Evolutionary conservation across 164 flowering plant genomes (phyloP).

Genomic region (Euptelea pleiosperma): DNA sequence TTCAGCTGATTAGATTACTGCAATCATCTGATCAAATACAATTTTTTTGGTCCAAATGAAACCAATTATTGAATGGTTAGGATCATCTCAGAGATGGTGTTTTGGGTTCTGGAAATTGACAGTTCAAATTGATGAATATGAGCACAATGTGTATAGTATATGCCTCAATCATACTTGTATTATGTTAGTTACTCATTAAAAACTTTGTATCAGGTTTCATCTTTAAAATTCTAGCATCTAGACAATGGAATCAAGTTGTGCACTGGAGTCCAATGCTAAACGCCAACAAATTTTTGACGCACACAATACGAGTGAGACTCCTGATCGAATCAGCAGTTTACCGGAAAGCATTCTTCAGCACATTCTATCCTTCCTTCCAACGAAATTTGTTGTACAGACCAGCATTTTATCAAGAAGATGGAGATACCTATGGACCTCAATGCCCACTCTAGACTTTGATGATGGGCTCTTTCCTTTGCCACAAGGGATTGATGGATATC

Average conservation of each 20-base stretch:
- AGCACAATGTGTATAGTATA: neutral
- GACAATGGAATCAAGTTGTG: neutral
- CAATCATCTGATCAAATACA: neutral
- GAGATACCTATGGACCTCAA: conserved; percentile 25
- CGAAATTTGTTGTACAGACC: conserved; percentile 20
- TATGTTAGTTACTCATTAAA: neutral
- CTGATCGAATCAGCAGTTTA: conserved; percentile 20
- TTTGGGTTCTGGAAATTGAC: neutral
- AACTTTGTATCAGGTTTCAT: neutral
- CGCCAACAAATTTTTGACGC: neutral
- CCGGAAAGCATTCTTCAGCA: conserved; percentile 24
- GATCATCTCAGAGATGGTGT: neutral
- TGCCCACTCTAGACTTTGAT: conserved; percentile 27
- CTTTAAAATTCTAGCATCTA: neutral
- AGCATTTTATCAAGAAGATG: conserved; percentile 29
- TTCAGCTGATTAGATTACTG: neutral
- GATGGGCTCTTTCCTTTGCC: conserved; percentile 13
- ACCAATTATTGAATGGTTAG: neutral
- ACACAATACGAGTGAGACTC: neutral
- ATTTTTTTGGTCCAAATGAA: neutral
- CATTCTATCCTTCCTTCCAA: conserved; percentile 25
- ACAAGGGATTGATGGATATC: neutral
- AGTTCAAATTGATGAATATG: neutral
- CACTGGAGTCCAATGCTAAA: neutral
- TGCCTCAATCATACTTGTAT: neutral